Evolutionary conservation across 176 grass and related monocot genomes (phyloP).

Genomic region (Hordeum marinum): DNA sequence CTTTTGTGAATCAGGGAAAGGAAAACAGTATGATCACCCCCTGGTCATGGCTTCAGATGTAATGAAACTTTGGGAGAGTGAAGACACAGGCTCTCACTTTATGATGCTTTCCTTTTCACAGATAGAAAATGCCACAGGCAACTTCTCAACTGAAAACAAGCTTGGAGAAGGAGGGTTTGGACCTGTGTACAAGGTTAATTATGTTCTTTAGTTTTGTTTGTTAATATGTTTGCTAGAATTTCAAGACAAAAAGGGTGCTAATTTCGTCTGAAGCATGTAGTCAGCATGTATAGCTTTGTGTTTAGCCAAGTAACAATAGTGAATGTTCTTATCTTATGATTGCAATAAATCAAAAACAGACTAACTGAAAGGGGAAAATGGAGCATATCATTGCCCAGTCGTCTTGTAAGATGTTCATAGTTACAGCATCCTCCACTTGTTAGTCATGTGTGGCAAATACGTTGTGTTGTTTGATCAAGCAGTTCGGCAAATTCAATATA

Average conservation of each 20-base stretch:
- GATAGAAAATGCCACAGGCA: slow-evolving; percentile 18
- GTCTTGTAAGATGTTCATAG: background rate
- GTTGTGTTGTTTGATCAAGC: background rate
- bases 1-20: slow-evolving; percentile 22
- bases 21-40: background rate
- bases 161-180: slow-evolving; percentile 51
- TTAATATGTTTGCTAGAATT: background rate
- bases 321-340: background rate
- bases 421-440: background rate
- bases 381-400: background rate
- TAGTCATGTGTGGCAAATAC: background rate
- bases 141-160: slow-evolving; percentile 29
- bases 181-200: slow-evolving; percentile 45
- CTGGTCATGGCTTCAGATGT: background rate
- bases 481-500: background rate
- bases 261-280: background rate
- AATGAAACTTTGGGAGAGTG: slow-evolving; percentile 36
- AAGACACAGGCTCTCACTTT: slow-evolving; percentile 12
- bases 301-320: background rate
- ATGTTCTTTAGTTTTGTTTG: background rate
- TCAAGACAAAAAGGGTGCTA: background rate
- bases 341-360: background rate
- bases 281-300: background rate
- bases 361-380: background rate
- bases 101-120: slow-evolving; percentile 21